Base-by-base conservation (phyloP, 2,329 filamentous ascomycete species). In the Fulvia fulva region DNA sequence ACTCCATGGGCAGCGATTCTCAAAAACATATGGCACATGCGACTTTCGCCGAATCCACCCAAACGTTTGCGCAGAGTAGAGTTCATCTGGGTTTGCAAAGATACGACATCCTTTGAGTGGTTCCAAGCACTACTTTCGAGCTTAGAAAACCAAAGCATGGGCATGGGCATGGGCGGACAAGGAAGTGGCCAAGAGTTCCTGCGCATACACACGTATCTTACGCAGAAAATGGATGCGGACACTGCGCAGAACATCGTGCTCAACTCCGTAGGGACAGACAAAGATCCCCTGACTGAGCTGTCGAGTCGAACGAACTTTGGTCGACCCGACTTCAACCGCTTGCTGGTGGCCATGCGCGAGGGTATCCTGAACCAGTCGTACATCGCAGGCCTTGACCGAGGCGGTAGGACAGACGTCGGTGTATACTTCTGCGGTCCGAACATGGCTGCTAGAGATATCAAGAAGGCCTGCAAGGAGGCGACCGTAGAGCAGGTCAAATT, bases 81-180 rank as follows among this genome's bases (percentile, higher is more conserved):
- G 75, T 99, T 99, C 76, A 95, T 99, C 79, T 99, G 94, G 94
- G 88, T 97, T 53, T 97, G 93, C 83, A 94, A 90, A 74, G 92
- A 97, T 71, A 96, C 92, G 0, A 89, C 85, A 32, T 96, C 92
- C 0, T 99, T 99, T 70, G 94, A 97, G 77, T 99, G 94, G 94
- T 97, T 99, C 81, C 94, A 99, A 74, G 91, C 89, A 1, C 85
- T 99, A 0, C 83, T 99, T 16, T 90, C 89, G 0, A 95, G 90
- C 0, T 87, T 99, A 22, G 94, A 99, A 76, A 82, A 87, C 34
- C 94, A 99, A 73, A 92, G 88, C 51, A 81, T 84, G 59, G 83
- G 87, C 51, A 81, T 84, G 59, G 83, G 87, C 68, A 86, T 85
- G 4, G 68, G 70, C 4, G 73, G 72, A 6, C 60, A 68, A 0